phyloP scores from a whole-genome alignment of 139 green algal genomes.

The Coccomyxa sp. region DNA sequence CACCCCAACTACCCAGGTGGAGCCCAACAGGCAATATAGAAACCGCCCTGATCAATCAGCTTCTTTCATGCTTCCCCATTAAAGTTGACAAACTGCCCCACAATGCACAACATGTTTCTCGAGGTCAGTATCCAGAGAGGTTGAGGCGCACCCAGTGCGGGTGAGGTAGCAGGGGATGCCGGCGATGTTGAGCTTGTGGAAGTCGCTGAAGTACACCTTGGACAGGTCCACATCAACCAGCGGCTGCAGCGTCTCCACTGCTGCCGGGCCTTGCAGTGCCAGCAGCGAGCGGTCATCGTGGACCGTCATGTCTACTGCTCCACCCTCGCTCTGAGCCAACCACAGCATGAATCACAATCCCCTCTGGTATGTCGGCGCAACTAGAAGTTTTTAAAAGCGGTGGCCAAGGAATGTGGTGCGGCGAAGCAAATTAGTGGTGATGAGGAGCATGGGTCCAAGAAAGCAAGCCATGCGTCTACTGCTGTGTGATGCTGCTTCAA shows the following conservation, averaged over 20 bases:
- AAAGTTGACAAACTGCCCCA: background rate
- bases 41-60: background rate
- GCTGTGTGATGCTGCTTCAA: too few relatives aligned
- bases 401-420: too few relatives aligned
- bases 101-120: background rate
- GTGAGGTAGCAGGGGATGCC: conserved; percentile 85
- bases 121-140: background rate
- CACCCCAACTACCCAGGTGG: too few relatives aligned
- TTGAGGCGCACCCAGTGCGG: conserved; percentile 72
- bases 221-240: conserved; percentile 64
- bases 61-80: background rate
- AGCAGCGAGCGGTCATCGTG: conserved; percentile 91
- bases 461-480: too few relatives aligned
- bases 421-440: too few relatives aligned
- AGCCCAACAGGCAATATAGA: background rate
- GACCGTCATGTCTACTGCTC: conserved; percentile 48
- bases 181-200: conserved; percentile 64
- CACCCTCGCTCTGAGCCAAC: conserved; percentile 44
- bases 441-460: too few relatives aligned
- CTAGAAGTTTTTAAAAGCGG: too few relatives aligned
- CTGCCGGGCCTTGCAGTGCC: conserved; percentile 81
- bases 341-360: background rate
- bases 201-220: conserved; percentile 91
- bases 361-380: background rate
- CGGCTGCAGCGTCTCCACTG: conserved; percentile 38